Base-by-base conservation (phyloP, 352 stramenopile species). In the Pythium aphanidermatum region DNA sequence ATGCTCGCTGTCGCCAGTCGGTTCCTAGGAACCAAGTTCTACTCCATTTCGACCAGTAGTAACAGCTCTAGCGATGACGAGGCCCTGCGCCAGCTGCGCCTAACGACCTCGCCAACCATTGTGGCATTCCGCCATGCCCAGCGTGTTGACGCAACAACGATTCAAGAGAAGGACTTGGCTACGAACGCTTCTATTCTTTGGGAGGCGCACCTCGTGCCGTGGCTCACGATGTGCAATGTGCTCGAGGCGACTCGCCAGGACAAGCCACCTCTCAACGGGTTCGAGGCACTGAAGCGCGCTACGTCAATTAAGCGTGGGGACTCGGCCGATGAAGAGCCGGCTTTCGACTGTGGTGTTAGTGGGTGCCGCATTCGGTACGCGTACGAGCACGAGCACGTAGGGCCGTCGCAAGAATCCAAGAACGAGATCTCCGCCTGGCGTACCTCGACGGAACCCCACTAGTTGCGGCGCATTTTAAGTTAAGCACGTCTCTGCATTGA, bases 331-430 rank as follows among this genome's bases (percentile, higher is more conserved):
- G 74, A 81, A 17, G 54, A 31, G 14, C 26, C 41, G 29, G 69
- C 59, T 29, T 85, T 74, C 25, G 75, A 87, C 54, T 87, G 75
- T 45, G 75, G 75, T 20, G 58, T 83, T 13, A 55, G 69, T 3
- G 44, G 55, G 52, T 87, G 75, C 33, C 75, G 75, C 35, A 73
- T 87, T 24, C 72, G 75, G 14, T 87, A 69, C 44, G 54, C 60
- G 34, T 87, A 79, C 51, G 60, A 83, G 36, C 75, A 87, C 45
- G 75, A 87, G 38, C 75, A 87, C 49, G 72, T 87, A 13, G 75
- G 72, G 3, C 58, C 75, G 9, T 82, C 75, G 10, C 58, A 83
- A 32, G 59, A 76, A 23, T 56, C 68, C 28, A 85, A 83, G 57
- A 43, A 64, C 13, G 70, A 83, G 46, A 73, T 85, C 29, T 74